These are phyloP conservation scores for Perkinsus marinus DNA, from an alignment of 169 alveolate genomes.

Conservation along the genomic window DNA sequence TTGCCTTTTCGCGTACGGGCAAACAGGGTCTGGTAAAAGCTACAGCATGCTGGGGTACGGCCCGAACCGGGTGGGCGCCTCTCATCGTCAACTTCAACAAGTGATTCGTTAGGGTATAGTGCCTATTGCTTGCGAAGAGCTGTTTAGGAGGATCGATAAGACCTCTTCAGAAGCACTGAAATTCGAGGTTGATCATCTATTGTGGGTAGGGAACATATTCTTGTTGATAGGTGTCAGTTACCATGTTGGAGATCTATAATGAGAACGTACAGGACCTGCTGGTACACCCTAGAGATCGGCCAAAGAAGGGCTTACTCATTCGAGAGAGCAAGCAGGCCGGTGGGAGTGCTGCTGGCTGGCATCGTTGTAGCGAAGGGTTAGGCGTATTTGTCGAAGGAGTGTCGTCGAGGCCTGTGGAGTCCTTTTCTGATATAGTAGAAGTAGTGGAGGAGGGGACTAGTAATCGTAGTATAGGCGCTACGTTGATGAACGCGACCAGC, in stretches of 20 bases:
- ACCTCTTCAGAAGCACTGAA: not conserved
- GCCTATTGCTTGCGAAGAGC: conserved; percentile 75
- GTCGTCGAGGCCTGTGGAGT: conserved; percentile 56
- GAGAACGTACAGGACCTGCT: conserved; percentile 77
- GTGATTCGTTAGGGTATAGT: conserved; percentile 57
- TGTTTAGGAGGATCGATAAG: conserved; percentile 52
- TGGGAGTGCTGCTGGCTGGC: too few relatives aligned
- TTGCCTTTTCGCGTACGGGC: conserved; percentile 82
- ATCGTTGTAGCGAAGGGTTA: not conserved
- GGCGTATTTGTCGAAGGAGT: conserved; percentile 68
- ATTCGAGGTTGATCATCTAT: not conserved
- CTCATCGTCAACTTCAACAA: not conserved
- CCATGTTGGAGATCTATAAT: conserved; percentile 75
- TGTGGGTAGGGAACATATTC: not conserved
- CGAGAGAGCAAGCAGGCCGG: conserved; percentile 60
- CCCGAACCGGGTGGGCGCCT: conserved; percentile 42
- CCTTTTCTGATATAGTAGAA: conserved; percentile 50
- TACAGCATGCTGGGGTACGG: conserved; percentile 88
- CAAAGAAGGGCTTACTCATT: conserved; percentile 55
- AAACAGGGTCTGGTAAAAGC: conserved; percentile 74
- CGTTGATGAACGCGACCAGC: conserved; percentile 72
- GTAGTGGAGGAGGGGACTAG: conserved; percentile 68
- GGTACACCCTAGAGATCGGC: conserved; percentile 51
- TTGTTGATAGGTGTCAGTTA: conserved; percentile 23
- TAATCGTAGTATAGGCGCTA: conserved; percentile 74